Conservation (phyloP, 2,329 filamentous ascomycete species). For the Paracoccidioides lutzii region DNA sequence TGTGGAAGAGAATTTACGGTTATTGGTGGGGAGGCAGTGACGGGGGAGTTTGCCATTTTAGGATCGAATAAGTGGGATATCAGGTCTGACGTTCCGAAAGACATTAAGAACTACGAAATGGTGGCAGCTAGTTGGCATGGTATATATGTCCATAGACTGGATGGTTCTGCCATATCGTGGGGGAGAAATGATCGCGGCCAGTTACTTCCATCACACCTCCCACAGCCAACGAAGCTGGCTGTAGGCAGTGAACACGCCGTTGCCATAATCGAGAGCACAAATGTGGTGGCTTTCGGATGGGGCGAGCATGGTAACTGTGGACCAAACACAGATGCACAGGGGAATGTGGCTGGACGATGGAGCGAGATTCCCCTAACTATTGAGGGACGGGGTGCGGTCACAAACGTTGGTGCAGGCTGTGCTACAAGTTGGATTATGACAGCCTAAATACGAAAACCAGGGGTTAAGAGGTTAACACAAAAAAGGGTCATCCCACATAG, state of each 20-base stretch:
- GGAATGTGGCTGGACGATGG: constrained; percentile 56
- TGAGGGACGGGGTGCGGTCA: constrained; percentile 40
- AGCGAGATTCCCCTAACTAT: constrained; percentile 52
- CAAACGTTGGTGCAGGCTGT: constrained; percentile 66
- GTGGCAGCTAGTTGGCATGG: constrained; percentile 73
- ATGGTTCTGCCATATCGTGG: constrained; percentile 56
- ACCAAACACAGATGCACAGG: constrained; percentile 44
- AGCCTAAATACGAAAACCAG: not conserved
- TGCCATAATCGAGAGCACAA: constrained; percentile 50
- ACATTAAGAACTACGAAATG: constrained; percentile 48
- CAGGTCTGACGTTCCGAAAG: constrained; percentile 42
- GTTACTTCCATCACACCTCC: constrained; percentile 51
- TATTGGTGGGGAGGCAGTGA: constrained; percentile 42
- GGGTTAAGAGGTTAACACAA: not conserved
- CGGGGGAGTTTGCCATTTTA: constrained; percentile 52
- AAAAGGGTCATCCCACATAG: too few relatives aligned
- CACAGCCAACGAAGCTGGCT: constrained; percentile 42
- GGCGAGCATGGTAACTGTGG: constrained; percentile 97
- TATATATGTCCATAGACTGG: constrained; percentile 54
- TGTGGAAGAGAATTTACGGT: constrained; percentile 83
- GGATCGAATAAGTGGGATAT: constrained; percentile 65
- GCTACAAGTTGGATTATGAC: constrained; percentile 67
- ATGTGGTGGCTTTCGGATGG: constrained; percentile 85
- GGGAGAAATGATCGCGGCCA: constrained; percentile 80
- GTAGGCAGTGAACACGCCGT: constrained; percentile 86